A percentile compares a stretch with the other conserved stretches of the same genome.
These are phyloP conservation scores for Tritrichomonas foetus DNA, from an alignment of 208 protist species.

Conservation along the genomic window DNA sequence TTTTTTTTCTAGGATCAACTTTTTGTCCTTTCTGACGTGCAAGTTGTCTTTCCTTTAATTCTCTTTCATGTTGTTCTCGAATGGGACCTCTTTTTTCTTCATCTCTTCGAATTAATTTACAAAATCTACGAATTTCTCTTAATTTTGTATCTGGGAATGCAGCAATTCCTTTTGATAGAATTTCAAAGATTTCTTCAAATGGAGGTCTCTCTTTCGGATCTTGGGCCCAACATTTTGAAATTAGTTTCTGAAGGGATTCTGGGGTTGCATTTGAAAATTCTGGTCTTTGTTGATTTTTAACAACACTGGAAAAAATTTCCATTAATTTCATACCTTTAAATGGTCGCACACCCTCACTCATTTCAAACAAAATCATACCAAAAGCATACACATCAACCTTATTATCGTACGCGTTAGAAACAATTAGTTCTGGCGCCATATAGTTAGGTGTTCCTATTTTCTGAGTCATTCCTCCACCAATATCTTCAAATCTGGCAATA, in stretches of 20 bases:
- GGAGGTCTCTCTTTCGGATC: neutral
- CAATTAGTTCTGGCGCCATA: slow-evolving; percentile 27
- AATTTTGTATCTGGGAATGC: neutral
- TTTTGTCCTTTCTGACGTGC: neutral
- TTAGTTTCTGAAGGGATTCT: neutral
- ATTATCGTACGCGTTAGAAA: neutral
- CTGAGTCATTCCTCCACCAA: neutral
- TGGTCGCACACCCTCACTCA: neutral
- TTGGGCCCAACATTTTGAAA: neutral
- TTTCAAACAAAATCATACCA: slow-evolving; percentile 11
- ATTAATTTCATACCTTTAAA: neutral
- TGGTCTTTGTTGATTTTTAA: neutral
- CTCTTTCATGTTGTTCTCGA: neutral
- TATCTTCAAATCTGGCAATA: slow-evolving; percentile 2
- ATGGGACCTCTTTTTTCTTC: neutral
- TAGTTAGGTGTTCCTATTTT: neutral
- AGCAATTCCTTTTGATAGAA: neutral
- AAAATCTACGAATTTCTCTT: neutral
- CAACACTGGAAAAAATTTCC: neutral
- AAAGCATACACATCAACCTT: slow-evolving; percentile 27
- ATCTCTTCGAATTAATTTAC: neutral
- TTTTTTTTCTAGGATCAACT: neutral
- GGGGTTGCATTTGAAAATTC: neutral
- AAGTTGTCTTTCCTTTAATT: neutral
- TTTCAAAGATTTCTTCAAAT: slow-evolving; percentile 9